Conservation (phyloP, 257 asterid genomes). For the Penstemon eatonii region DNA sequence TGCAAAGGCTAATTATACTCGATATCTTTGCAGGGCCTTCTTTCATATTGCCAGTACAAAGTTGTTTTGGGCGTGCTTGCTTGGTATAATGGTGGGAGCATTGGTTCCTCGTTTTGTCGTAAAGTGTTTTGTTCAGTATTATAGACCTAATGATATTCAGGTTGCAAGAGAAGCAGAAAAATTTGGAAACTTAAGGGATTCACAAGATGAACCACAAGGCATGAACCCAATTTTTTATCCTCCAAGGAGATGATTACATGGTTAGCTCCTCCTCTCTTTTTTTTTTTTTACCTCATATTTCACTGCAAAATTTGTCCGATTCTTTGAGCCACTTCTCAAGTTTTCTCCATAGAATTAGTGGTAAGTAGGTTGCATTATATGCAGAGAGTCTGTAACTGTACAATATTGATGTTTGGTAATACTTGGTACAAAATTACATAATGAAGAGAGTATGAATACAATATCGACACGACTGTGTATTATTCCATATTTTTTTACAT, state of each 20-base stretch:
- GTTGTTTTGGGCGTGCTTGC: slow-evolving; percentile 78
- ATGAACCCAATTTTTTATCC: slow-evolving; percentile 53
- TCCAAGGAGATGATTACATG: slow-evolving; percentile 39
- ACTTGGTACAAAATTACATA: background rate
- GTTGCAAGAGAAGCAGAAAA: slow-evolving; percentile 84
- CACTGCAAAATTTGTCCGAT: slow-evolving; percentile 27
- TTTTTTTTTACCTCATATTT: slow-evolving; percentile 15
- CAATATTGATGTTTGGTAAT: slow-evolving; percentile 24
- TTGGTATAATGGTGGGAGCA: slow-evolving; percentile 60
- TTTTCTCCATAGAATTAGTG: slow-evolving; percentile 26
- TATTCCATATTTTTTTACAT: background rate
- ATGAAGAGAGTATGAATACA: background rate
- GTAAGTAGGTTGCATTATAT: slow-evolving; percentile 41
- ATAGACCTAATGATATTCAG: slow-evolving; percentile 64
- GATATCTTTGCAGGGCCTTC: slow-evolving; percentile 72
- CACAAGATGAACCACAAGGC: slow-evolving; percentile 50
- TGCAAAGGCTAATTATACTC: background rate
- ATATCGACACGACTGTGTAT: background rate
- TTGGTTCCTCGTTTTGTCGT: slow-evolving; percentile 77
- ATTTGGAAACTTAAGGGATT: slow-evolving; percentile 35
- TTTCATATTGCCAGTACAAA: slow-evolving; percentile 57
- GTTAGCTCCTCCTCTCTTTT: background rate
- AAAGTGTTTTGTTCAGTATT: slow-evolving; percentile 47
- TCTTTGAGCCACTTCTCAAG: slow-evolving; percentile 33
- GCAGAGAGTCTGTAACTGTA: slow-evolving; percentile 48